These are phyloP conservation scores for Murraya koenigii DNA, from an alignment of 345 rosid species.

Conservation along the genomic window DNA sequence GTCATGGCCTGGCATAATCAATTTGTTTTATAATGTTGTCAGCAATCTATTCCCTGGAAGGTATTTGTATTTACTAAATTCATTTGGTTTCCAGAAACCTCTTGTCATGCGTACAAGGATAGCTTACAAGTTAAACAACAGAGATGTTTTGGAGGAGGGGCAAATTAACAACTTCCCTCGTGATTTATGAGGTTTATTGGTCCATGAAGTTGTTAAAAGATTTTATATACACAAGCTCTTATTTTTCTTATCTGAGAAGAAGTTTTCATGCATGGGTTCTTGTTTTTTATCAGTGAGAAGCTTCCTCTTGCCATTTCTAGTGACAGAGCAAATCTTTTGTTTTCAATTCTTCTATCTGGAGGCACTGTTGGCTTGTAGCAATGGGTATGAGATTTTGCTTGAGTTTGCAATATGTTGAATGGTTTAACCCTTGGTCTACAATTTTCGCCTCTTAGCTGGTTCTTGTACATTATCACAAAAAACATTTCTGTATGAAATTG, in stretches of 20 bases:
- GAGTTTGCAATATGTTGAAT: conserved; percentile 22
- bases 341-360: conserved; percentile 21
- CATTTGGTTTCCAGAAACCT: conserved; percentile 65
- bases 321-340: conserved; percentile 20
- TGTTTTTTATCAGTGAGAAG: conserved; percentile 16
- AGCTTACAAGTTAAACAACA: conserved; percentile 73
- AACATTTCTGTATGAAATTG: conserved; percentile 36
- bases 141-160: conserved; percentile 88
- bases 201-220: conserved; percentile 7
- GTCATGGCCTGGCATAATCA: neutral
- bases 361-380: conserved; percentile 25
- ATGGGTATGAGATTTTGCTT: conserved; percentile 27
- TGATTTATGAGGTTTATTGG: conserved; percentile 49
- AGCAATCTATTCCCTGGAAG: neutral
- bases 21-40: neutral
- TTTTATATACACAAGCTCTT: conserved; percentile 13
- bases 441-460: conserved; percentile 25
- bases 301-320: conserved; percentile 31
- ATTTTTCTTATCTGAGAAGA: conserved; percentile 21
- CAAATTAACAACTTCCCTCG: conserved; percentile 89
- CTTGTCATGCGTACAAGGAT: conserved; percentile 92
- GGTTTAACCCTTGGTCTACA: conserved; percentile 7
- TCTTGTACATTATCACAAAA: conserved; percentile 51
- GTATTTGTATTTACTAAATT: neutral
- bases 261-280: conserved; percentile 12